These are phyloP conservation scores for Omphalea diandra DNA, from an alignment of 441 rosid species.

Conservation along the genomic window DNA sequence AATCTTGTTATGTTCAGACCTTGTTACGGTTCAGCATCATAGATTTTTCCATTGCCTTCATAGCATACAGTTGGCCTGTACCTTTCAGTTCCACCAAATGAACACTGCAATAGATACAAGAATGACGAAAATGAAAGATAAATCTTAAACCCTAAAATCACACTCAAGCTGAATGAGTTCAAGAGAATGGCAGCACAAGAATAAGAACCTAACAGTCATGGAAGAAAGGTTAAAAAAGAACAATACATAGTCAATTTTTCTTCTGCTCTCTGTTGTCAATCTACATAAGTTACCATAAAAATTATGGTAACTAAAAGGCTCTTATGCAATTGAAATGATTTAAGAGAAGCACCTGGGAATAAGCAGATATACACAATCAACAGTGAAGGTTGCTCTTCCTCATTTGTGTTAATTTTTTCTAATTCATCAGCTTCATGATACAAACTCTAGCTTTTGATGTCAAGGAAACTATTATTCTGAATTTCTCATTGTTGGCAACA, in stretches of 20 bases:
- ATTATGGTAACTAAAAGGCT: too few relatives aligned
- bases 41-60: conserved; percentile 98
- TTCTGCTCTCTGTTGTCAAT: neutral
- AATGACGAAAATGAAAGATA: neutral
- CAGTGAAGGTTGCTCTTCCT: too few relatives aligned
- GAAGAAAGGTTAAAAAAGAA: too few relatives aligned
- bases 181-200: neutral
- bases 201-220: neutral
- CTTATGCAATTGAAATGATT: too few relatives aligned
- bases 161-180: neutral
- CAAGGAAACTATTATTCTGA: too few relatives aligned
- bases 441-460: too few relatives aligned
- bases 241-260: too few relatives aligned
- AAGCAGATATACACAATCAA: too few relatives aligned
- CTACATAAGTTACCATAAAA: neutral
- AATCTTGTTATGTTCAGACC: conserved; percentile 35
- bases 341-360: too few relatives aligned
- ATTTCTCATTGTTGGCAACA: too few relatives aligned
- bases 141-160: neutral
- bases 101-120: conserved; percentile 48
- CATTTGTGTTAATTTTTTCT: too few relatives aligned
- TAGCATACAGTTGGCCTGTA: conserved; percentile 73
- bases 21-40: conserved; percentile 90
- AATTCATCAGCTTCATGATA: too few relatives aligned
- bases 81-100: conserved; percentile 89